phyloP scores from a whole-genome alignment of 2,329 filamentous ascomycete genomes.

The Penicillium hesseltinei region DNA sequence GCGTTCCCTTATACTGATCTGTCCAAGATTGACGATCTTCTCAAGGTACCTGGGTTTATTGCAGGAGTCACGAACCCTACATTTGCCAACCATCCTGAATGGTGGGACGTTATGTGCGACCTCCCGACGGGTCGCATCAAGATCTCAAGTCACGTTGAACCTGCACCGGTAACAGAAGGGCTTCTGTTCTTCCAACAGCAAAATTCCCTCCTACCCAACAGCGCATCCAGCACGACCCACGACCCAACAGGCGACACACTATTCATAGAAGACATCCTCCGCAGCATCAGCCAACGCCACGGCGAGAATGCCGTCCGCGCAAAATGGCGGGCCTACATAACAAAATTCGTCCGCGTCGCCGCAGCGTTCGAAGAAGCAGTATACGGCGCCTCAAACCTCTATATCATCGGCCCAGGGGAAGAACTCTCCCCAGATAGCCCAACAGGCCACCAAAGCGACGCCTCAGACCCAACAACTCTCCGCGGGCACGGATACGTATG shows the following conservation, averaged over 20 bases:
- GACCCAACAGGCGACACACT: conserved; percentile 82
- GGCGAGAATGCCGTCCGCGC: conserved; percentile 86
- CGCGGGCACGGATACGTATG: conserved; percentile 93
- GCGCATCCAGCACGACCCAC: conserved; percentile 30
- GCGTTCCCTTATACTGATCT: conserved; percentile 98
- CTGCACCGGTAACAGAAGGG: conserved; percentile 78
- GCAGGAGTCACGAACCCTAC: conserved; percentile 96
- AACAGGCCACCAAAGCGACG: conserved; percentile 37
- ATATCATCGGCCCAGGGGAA: conserved; percentile 73
- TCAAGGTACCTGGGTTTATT: conserved; percentile 96
- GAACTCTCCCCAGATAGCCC: conserved; percentile 52
- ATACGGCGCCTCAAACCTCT: conserved; percentile 86
- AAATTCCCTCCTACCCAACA: conserved; percentile 27
- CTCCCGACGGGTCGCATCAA: conserved; percentile 88
- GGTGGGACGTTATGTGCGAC: conserved; percentile 98
- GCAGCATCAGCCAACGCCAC: conserved; percentile 79
- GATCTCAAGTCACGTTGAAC: conserved; percentile 85
- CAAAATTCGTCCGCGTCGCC: conserved; percentile 86
- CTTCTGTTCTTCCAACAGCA: conserved; percentile 84
- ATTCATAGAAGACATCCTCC: conserved; percentile 84
- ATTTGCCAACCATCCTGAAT: conserved; percentile 90
- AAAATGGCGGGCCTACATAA: conserved; percentile 93
- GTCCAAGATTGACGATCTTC: conserved; percentile 93
- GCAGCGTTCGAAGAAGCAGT: conserved; percentile 94
- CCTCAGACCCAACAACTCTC: conserved; percentile 52